Percentiles rank a stretch among this genome's conserved stretches.
Conservation (phyloP, 2,329 filamentous ascomycete species). For the Xylogone sp. region DNA sequence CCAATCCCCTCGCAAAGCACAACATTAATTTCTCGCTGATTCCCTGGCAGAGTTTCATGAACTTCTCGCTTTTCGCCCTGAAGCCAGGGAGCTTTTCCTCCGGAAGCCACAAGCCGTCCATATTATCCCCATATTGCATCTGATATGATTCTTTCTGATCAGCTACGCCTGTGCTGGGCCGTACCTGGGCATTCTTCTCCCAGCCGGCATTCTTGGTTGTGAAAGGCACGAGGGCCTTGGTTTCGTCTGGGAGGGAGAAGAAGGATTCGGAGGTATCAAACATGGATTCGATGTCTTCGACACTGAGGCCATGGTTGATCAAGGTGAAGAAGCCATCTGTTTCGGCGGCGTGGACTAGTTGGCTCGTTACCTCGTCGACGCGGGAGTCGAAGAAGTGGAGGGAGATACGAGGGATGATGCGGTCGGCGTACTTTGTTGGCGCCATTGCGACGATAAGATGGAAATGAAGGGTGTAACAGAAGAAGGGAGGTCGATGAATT, state of each 20-base stretch:
- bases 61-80: slow-evolving; percentile 37
- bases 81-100: slow-evolving; percentile 39
- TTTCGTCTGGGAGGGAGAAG: slow-evolving; percentile 45
- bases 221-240: slow-evolving; percentile 49
- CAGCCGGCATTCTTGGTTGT: slow-evolving; percentile 44
- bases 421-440: slow-evolving; percentile 19
- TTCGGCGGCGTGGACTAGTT: slow-evolving; percentile 51
- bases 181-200: slow-evolving; percentile 52
- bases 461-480: no score
- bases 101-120: slow-evolving; percentile 25
- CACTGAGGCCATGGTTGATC: slow-evolving; percentile 41
- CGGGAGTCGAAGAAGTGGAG: slow-evolving; percentile 49
- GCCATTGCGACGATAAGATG: slow-evolving; percentile 5
- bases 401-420: slow-evolving; percentile 40
- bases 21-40: slow-evolving; percentile 51
- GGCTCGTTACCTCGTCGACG: slow-evolving; percentile 47
- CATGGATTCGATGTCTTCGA: slow-evolving; percentile 40
- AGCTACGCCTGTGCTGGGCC: slow-evolving; percentile 50
- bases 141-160: slow-evolving; percentile 58
- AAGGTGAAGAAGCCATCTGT: slow-evolving; percentile 57
- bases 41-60: slow-evolving; percentile 31
- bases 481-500: no score
- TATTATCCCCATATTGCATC: slow-evolving; percentile 44
- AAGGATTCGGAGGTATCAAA: slow-evolving; percentile 38
- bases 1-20: slow-evolving; percentile 50